phyloP scores from a whole-genome alignment of 768 basidiomycete genomes.

The Coprinopsis marcescibilis region DNA sequence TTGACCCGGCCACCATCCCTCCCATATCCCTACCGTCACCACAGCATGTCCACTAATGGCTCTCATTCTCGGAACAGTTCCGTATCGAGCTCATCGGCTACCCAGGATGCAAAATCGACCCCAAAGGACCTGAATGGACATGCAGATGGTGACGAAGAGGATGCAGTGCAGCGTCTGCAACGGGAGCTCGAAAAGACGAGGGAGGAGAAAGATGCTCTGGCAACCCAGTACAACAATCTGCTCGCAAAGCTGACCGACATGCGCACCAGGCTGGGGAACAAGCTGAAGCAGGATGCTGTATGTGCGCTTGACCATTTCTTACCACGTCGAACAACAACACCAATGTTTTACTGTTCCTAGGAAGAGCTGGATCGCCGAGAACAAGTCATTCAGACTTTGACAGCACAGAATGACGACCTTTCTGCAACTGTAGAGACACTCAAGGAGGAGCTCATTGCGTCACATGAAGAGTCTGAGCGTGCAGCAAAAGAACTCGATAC shows the following conservation, averaged over 20 bases:
- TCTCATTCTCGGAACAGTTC: slow-evolving; percentile 21
- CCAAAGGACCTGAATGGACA: slow-evolving; percentile 34
- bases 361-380: slow-evolving; percentile 97
- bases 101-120: slow-evolving; percentile 20
- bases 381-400: slow-evolving; percentile 73
- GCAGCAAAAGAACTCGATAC: slow-evolving; percentile 64
- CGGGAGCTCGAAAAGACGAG: slow-evolving; percentile 68
- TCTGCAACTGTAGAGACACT: slow-evolving; percentile 68
- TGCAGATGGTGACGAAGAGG: slow-evolving; percentile 27
- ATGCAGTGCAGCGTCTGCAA: slow-evolving; percentile 57
- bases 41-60: slow-evolving; percentile 9
- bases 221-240: slow-evolving; percentile 78
- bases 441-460: slow-evolving; percentile 69
- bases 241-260: slow-evolving; percentile 88
- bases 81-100: slow-evolving; percentile 33
- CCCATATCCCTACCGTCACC: too few species aligned
- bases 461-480: slow-evolving; percentile 71
- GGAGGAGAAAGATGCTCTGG: slow-evolving; percentile 86
- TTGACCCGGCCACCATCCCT: too few species aligned
- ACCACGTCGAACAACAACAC: neutral
- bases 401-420: slow-evolving; percentile 73
- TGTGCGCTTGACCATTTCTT: slow-evolving; percentile 15
- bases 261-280: slow-evolving; percentile 90
- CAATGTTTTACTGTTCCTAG: slow-evolving; percentile 36
- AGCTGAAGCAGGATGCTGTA: slow-evolving; percentile 95